A percentile compares a stretch with the other conserved stretches of the same genome.
Conservation (phyloP, 371 early-diverging fungal genomes). For the Apophysomyces ossiformis region DNA sequence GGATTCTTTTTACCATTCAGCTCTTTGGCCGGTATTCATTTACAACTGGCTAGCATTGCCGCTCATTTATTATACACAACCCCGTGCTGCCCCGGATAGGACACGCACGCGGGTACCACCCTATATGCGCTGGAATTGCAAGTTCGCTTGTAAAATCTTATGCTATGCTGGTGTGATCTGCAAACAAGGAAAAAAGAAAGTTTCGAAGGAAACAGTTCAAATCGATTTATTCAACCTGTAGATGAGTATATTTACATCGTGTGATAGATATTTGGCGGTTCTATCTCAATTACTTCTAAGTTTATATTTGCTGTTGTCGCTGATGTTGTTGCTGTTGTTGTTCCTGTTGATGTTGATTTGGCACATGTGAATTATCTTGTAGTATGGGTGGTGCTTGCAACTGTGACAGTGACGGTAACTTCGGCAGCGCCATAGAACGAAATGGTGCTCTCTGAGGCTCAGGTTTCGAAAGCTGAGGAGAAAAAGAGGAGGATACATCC, state of each 20-base stretch:
- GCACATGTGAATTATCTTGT: not conserved
- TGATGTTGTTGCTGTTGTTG: not conserved
- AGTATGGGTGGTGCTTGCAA: not conserved
- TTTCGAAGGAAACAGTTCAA: not conserved
- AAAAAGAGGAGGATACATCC: not conserved
- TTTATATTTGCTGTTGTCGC: conserved; percentile 5
- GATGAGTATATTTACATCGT: conserved; percentile 7
- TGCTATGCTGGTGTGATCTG: no score
- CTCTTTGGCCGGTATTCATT: no score
- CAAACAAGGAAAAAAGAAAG: no score
- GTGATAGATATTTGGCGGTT: not conserved
- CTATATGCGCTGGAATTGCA: no score
- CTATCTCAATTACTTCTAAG: conserved; percentile 5
- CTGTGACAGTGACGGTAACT: not conserved
- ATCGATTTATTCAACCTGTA: not conserved
- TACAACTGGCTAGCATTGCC: no score
- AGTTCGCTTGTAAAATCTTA: no score
- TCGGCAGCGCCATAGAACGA: not conserved
- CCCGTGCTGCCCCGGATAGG: no score
- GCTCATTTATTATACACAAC: no score
- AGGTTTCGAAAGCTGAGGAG: not conserved
- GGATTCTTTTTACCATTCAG: no score
- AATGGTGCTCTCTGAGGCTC: not conserved
- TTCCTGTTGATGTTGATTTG: not conserved
- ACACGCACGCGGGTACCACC: no score